Evolutionary conservation across 371 early-diverging fungal genomes (phyloP), one percentile per base, ranked within the genome.

Genomic region (Rhizopus sp.): DNA sequence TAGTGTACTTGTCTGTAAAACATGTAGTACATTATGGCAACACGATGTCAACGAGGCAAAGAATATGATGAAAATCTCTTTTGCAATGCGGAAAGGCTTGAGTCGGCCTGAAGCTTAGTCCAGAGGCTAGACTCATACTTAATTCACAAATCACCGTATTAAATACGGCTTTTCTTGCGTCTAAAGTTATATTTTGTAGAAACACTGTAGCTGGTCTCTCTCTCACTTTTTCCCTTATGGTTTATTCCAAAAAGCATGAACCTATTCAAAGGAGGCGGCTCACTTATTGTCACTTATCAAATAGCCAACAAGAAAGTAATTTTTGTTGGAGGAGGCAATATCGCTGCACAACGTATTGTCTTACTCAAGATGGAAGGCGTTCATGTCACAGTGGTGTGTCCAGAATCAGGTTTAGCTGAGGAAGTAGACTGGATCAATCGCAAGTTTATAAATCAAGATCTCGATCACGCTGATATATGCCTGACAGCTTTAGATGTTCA

Each of bases 351-450:
- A 35, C 90, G 95, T 31, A 88, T 91, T 12, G 81, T 86, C 53
- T 89, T 88, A 40, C 83, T 89, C 7, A 80, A 88, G 31, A 90
- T 90, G 8, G 92, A 93, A 3, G 93, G 93, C 64, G 93, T 93
- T 7, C 63, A 58, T 35, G 88, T 95, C 30, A 88, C 83, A 0
- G 63, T 93, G 10, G 85, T 93, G 1, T 84, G 85, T 7, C 89
- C 90, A 0, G 72, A 74, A n/a, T 55, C 72, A 15, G 87, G 85
- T 7, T 65, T 93, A 12, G 79, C 75, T 40, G 69, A 75, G n/a
- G 82, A 88, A 60, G 84, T 93, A 16, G 47, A 53, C 2, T 87
- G 88, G 81, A 64, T 80, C 4, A 71, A 85, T 56, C 80, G 92
- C 32, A 53, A 60, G 4, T 91, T 90, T 55, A 55, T 63, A 29